phyloP scores from a whole-genome alignment of 441 rosid species.

The Populus hybrid region DNA sequence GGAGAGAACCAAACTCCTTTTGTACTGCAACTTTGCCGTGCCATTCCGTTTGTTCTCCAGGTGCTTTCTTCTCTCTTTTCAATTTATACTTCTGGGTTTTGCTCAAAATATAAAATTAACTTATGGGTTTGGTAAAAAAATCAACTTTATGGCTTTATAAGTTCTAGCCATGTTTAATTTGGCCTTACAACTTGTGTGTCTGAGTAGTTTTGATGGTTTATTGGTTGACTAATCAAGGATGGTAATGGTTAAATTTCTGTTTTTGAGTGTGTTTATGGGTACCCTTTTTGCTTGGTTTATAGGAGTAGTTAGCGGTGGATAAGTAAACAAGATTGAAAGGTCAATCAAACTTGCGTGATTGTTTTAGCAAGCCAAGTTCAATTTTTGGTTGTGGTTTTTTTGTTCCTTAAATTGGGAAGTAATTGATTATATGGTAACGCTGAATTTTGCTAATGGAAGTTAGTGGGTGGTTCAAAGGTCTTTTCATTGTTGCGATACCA shows the following conservation, averaged over 20 bases:
- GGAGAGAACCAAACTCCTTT: not conserved
- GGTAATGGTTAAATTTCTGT: constrained; percentile 4
- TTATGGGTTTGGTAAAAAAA: constrained; percentile 22
- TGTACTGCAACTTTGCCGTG: not conserved
- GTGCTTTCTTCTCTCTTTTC: constrained; percentile 17
- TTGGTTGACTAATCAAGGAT: not conserved
- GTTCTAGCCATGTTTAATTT: constrained; percentile 16
- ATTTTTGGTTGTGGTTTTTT: not conserved
- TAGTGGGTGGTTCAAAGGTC: not conserved
- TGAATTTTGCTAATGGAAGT: constrained; percentile 3
- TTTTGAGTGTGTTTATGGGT: constrained; percentile 1
- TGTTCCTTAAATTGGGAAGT: not conserved
- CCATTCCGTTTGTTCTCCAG: not conserved
- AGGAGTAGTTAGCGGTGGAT: constrained; percentile 1
- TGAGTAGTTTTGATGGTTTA: not conserved
- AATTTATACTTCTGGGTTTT: constrained; percentile 29
- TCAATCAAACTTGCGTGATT: constrained; percentile 3
- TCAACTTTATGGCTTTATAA: constrained; percentile 24
- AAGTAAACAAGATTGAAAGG: constrained; percentile 11
- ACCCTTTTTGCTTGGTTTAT: not conserved
- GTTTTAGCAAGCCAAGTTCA: constrained; percentile 5
- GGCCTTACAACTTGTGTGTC: constrained; percentile 4
- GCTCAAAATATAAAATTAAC: constrained; percentile 19
- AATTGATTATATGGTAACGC: constrained; percentile 5
- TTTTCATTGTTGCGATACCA: not conserved